Evolutionary conservation across 208 protist genomes (phyloP).

Genomic region (Leishmania amazonensis): DNA sequence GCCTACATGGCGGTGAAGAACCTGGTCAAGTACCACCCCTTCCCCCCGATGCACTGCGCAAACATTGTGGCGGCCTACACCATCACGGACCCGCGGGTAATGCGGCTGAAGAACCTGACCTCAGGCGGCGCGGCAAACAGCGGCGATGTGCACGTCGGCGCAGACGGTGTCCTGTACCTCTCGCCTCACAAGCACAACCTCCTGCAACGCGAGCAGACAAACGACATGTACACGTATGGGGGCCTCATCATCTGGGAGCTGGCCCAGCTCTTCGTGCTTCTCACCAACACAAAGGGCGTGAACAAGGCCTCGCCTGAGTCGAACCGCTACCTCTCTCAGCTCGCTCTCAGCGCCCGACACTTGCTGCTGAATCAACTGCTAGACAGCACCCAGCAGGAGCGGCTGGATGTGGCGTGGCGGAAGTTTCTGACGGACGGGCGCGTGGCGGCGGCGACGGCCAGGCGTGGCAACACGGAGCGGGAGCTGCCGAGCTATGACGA

Average conservation of each 20-base stretch:
- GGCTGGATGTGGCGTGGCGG: slow-evolving; percentile 59
- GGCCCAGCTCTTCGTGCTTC: slow-evolving; percentile 66
- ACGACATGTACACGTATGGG: slow-evolving; percentile 57
- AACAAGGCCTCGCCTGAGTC: slow-evolving; percentile 13
- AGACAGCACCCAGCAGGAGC: slow-evolving; percentile 73
- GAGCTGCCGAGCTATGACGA: slow-evolving; percentile 52
- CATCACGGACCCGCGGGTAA: slow-evolving; percentile 66
- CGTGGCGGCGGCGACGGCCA: not conserved
- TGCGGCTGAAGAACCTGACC: slow-evolving; percentile 49
- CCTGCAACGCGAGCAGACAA: slow-evolving; percentile 27
- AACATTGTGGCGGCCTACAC: slow-evolving; percentile 62
- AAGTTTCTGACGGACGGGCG: slow-evolving; percentile 37
- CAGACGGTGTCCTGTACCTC: slow-evolving; percentile 30
- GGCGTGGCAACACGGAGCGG: slow-evolving; percentile 14
- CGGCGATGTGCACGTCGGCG: slow-evolving; percentile 21
- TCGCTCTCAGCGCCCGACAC: slow-evolving; percentile 50
- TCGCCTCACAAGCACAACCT: slow-evolving; percentile 28
- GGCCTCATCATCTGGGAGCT: slow-evolving; percentile 72
- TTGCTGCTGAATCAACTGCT: slow-evolving; percentile 65
- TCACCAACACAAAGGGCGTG: slow-evolving; percentile 36
- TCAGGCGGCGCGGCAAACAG: slow-evolving; percentile 18
- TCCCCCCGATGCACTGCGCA: slow-evolving; percentile 55
- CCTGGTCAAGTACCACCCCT: slow-evolving; percentile 79
- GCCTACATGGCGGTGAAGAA: slow-evolving; percentile 54
- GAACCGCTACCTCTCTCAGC: slow-evolving; percentile 42